A percentile compares a stretch with the other conserved stretches of the same genome.
Conservation (phyloP, 208 protist genomes). For the Leptomonas pyrrhocoris region DNA sequence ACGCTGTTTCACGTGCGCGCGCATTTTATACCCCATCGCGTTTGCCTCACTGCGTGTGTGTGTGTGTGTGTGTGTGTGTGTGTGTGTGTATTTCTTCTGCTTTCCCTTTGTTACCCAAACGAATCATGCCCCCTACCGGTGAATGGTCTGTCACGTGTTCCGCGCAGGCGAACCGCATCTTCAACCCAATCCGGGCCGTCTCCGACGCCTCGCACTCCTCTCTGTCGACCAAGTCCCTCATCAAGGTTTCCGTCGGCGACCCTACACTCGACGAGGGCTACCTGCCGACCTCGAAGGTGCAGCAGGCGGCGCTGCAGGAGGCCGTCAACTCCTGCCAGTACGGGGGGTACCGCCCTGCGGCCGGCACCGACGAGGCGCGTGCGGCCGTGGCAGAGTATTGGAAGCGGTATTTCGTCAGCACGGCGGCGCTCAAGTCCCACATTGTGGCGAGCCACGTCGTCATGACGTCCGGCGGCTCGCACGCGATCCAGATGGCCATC, state of each 20-base stretch:
- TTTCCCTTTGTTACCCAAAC: background rate
- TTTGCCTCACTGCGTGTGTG: too few relatives aligned
- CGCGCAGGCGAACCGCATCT: constrained; percentile 42
- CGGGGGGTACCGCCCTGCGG: constrained; percentile 70
- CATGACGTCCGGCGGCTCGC: constrained; percentile 83
- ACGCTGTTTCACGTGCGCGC: too few relatives aligned
- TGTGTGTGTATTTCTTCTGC: constrained; percentile 15
- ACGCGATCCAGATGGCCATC: constrained; percentile 89
- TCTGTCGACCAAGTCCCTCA: constrained; percentile 36
- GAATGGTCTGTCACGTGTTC: constrained; percentile 38
- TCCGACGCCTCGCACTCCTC: constrained; percentile 81
- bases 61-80: background rate
- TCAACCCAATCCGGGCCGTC: constrained; percentile 80
- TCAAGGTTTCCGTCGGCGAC: constrained; percentile 72
- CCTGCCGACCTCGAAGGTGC: constrained; percentile 38
- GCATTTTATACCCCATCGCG: too few relatives aligned
- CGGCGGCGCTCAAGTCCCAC: constrained; percentile 22
- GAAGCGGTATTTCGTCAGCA: constrained; percentile 33
- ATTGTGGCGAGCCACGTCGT: constrained; percentile 62
- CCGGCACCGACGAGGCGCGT: constrained; percentile 51
- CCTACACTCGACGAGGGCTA: constrained; percentile 73
- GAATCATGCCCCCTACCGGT: background rate
- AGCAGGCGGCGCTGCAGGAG: constrained; percentile 57
- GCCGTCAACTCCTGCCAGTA: constrained; percentile 37
- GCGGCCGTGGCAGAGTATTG: constrained; percentile 60